Base-by-base conservation (phyloP, 2,329 filamentous ascomycete genomes). In the Huntiella decipiens region DNA sequence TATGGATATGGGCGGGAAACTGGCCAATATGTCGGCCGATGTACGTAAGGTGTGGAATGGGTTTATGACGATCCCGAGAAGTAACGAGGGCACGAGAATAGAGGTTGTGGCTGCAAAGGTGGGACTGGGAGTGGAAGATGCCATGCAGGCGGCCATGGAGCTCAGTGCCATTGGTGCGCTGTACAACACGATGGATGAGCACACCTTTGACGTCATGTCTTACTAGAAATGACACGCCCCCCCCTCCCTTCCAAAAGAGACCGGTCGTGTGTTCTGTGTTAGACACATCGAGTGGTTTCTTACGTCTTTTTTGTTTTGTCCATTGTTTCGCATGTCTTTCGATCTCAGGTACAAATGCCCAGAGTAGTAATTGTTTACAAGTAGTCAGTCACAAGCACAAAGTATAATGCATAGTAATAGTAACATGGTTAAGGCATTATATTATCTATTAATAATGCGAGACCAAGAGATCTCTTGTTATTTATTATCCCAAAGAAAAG, bases 161-260 rank as follows among this genome's bases (percentile, higher is more conserved):
- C 62, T 98, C 56, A 61, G 85, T 38, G 67, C 67, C 2, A 63
- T 74, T 46, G 84, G 86, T 28, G 58, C 84, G 54, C 83, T 94
- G 52, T 98, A 85, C 63, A 84, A 85, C 22, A 98, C 92, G 7
- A 72, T 93, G 5, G 86, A 96, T 62, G 88, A 96, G 56, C 73
- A 83, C 61, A 96, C 88, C 1, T 96, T 83, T 79, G 84, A 85
- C 38, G 67, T 93, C 52, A 66, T 95, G 50, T 83, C 92, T 49
- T 74, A 70, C 51, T 78, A 28, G 22, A 28, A 28, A 28, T 28
- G 22, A 28, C 22, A 28, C 22, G 22, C 22, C 22, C 22, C 22
- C 4, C 17, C 17, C 4, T 19, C 17, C 22, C 7, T 28, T 28
- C 22, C 7, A 28, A 28, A 28, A 28, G 22, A 28, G 22, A 28